Base-by-base conservation (phyloP, 164 flowering plant genomes). In the Vitis vinifera region DNA sequence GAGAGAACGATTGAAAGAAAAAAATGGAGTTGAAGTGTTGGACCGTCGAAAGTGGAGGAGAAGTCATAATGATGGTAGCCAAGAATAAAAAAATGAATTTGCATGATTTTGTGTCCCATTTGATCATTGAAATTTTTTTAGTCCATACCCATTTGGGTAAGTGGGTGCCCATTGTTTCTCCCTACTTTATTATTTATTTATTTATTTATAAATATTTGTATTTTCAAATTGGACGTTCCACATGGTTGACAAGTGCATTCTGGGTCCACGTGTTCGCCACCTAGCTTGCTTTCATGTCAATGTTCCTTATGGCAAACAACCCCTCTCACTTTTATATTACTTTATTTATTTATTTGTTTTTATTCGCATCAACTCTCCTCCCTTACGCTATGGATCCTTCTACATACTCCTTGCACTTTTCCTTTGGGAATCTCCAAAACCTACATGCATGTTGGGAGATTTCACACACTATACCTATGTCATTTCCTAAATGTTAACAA, bases 141-240 rank as follows among this genome's bases (percentile, higher is more conserved):
- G 79, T 79, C 74, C 70, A 79, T 85, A 70, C 84, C 72, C 51
- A 64, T 77, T 85, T 79, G 44, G 82, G 86, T 73, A 82, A 80
- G 83, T 83, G 85, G 82, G 69, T 53, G 15, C 50, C 51, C 61
- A 66, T 49, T 49, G 31, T 67, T 60, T 59, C 59, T 27, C 52
- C 57, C 53, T 61, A 23, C 27, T 1, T 23, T 23, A 2, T 23
- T 23, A 23, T 23, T 11, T 44, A 17, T 12, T 10, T 51, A 1
- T 16, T n/a, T n/a, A 13, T 48, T 63, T 15, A 23, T 23, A 27
- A 15, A 62, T 31, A 30, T 30, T 37, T 13, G 49, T 1, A 61
- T 37, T 37, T 37, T 37, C 7, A 37, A 37, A 37, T 37, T 37
- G 49, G 48, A 62, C 65, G 9, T 62, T 16, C 47, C 12, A 14